phyloP scores from a whole-genome alignment of 1,284 basidiomycete genomes.

The Bothia castanella region DNA sequence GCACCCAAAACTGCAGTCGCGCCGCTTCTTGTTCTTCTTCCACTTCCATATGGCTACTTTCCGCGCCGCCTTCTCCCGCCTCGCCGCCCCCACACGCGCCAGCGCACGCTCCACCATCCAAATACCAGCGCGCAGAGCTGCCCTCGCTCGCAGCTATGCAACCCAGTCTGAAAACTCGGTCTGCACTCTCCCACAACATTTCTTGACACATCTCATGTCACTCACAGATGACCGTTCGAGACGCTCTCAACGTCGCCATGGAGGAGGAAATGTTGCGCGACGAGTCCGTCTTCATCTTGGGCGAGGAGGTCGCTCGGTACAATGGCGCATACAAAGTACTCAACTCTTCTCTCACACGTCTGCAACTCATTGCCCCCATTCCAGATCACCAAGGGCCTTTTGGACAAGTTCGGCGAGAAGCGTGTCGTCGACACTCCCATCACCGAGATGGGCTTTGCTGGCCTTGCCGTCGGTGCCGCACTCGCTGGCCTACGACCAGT shows the following conservation, averaged over 20 bases:
- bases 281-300: slow-evolving; percentile 92
- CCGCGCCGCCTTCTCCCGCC: slow-evolving; percentile 60
- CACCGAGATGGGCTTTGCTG: slow-evolving; percentile 98
- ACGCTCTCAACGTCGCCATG: slow-evolving; percentile 97
- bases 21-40: slow-evolving; percentile 14
- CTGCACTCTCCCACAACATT: slow-evolving; percentile 16
- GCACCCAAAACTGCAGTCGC: slow-evolving; percentile 26
- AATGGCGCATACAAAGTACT: slow-evolving; percentile 98
- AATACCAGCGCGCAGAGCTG: slow-evolving; percentile 39
- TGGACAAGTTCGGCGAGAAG: slow-evolving; percentile 99
- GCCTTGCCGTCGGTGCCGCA: slow-evolving; percentile 93
- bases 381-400: slow-evolving; percentile 93
- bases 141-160: slow-evolving; percentile 58
- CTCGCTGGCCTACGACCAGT: slow-evolving; percentile 93
- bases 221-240: slow-evolving; percentile 91
- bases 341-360: slow-evolving; percentile 6
- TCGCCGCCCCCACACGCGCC: slow-evolving; percentile 56
- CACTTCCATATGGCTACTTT: slow-evolving; percentile 61
- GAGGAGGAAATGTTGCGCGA: slow-evolving; percentile 99
- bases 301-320: slow-evolving; percentile 98
- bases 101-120: slow-evolving; percentile 41
- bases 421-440: slow-evolving; percentile 98
- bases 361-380: slow-evolving; percentile 7
- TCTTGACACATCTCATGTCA: slow-evolving; percentile 7
- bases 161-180: slow-evolving; percentile 61